phyloP scores from a whole-genome alignment of 1,284 basidiomycete genomes.

The Ceratobasidium sp. region DNA sequence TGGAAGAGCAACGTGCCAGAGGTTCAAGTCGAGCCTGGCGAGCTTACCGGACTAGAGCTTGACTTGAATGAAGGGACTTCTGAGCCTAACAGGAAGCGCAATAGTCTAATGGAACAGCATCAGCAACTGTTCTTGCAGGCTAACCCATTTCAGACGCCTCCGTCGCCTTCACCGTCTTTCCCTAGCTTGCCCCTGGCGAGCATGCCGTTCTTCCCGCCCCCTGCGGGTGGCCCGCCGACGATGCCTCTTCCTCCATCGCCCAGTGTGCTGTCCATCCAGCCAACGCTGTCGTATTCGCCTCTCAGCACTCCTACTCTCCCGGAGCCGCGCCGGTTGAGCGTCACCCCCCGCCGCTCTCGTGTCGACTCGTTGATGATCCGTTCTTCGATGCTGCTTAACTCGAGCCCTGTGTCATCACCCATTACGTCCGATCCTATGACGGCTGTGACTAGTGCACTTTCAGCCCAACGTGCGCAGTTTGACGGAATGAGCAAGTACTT shows the following conservation, averaged over 20 bases:
- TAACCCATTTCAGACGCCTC: conserved; percentile 38
- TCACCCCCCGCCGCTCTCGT: conserved; percentile 16
- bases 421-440: neutral
- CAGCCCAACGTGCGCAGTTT: conserved; percentile 36
- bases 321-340: conserved; percentile 1
- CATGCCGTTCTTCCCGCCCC: neutral
- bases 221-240: conserved; percentile 26
- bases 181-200: neutral
- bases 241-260: conserved; percentile 37
- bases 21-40: conserved; percentile 6
- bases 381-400: neutral
- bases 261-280: conserved; percentile 2
- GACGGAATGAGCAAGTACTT: conserved; percentile 27
- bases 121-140: conserved; percentile 24
- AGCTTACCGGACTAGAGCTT: conserved; percentile 21
- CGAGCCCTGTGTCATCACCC: conserved; percentile 4
- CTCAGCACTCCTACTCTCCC: neutral
- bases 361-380: conserved; percentile 30
- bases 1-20: neutral
- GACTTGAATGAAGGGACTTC: conserved; percentile 15
- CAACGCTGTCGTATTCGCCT: neutral
- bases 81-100: conserved; percentile 5
- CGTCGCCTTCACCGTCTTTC: conserved; percentile 25
- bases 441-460: neutral
- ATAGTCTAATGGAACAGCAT: conserved; percentile 37